These are phyloP conservation scores for Sporothrix mexicana DNA, from an alignment of 2,329 filamentous ascomycete genomes.

Conservation along the genomic window DNA sequence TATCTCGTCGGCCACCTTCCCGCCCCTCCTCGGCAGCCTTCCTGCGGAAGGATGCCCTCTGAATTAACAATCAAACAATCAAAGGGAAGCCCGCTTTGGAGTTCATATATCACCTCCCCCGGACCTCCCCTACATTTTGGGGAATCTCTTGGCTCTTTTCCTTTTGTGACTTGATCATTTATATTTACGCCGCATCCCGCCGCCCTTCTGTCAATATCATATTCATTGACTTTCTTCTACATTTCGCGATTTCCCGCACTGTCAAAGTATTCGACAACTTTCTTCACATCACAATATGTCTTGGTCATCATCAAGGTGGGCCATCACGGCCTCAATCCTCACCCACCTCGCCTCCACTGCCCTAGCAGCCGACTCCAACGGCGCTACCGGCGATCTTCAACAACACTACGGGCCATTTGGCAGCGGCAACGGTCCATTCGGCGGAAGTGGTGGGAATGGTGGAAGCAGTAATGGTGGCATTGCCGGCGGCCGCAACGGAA, in stretches of 20 bases:
- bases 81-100: not conserved
- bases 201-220: not conserved
- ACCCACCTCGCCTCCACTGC: not conserved
- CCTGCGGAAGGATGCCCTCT: not conserved
- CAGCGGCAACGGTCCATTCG: slow-evolving; percentile 26
- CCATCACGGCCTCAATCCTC: not conserved
- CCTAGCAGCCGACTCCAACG: not conserved
- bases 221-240: not conserved
- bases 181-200: not conserved
- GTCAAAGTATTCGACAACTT: not conserved
- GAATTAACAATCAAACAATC: not conserved
- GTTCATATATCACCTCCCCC: not conserved
- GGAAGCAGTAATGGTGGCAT: slow-evolving; percentile 1
- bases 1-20: not conserved
- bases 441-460: slow-evolving; percentile 10
- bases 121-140: not conserved
- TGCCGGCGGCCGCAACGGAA: slow-evolving; percentile 22
- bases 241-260: too few species aligned
- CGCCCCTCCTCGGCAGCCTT: not conserved
- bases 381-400: not conserved
- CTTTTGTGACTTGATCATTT: not conserved
- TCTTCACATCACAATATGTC: not conserved
- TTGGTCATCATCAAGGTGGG: not conserved
- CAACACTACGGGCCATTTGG: slow-evolving; percentile 13
- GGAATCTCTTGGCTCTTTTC: not conserved